A percentile compares a stretch with the other conserved stretches of the same genome.
Conservation (phyloP, 257 asterid genomes). For the Solanum clarkiae region DNA sequence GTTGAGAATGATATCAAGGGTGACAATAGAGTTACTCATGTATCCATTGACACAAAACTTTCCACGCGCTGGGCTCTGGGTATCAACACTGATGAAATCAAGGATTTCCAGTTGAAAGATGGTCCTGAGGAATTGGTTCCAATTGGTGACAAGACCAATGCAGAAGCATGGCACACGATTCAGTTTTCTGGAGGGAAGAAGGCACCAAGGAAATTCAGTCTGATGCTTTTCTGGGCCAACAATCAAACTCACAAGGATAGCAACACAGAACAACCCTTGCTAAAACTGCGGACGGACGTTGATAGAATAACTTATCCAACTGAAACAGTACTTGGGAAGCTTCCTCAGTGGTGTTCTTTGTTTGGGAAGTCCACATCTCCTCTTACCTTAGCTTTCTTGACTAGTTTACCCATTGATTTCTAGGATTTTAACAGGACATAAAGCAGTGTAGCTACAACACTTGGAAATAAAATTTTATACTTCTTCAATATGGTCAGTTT, state of each 20-base stretch:
- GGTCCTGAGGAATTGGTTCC: constrained; percentile 46
- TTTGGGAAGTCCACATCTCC: constrained; percentile 89
- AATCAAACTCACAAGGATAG: constrained; percentile 3
- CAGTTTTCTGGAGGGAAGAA: constrained; percentile 82
- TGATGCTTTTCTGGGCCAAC: constrained; percentile 44
- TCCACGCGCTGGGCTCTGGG: constrained; percentile 89
- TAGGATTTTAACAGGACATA: constrained; percentile 5
- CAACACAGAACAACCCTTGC: constrained; percentile 17
- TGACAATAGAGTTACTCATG: constrained; percentile 39
- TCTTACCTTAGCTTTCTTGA: constrained; percentile 55
- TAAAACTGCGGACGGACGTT: constrained; percentile 67
- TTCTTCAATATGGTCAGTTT: neutral
- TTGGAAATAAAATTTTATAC: neutral
- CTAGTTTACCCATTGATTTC: constrained; percentile 30
- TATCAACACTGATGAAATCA: constrained; percentile 58
- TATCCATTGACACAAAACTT: constrained; percentile 42
- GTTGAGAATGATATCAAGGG: constrained; percentile 42
- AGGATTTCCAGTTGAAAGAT: constrained; percentile 64
- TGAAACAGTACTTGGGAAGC: constrained; percentile 35
- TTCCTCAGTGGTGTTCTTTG: constrained; percentile 80
- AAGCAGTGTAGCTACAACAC: neutral
- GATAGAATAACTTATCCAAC: constrained; percentile 47
- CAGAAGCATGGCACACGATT: constrained; percentile 76
- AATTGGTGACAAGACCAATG: constrained; percentile 38
- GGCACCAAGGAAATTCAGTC: constrained; percentile 53